Evolutionary conservation across 257 asterid genomes (phyloP), one percentile per base, ranked within the genome.

Genomic region (Jacaranda copaia): DNA sequence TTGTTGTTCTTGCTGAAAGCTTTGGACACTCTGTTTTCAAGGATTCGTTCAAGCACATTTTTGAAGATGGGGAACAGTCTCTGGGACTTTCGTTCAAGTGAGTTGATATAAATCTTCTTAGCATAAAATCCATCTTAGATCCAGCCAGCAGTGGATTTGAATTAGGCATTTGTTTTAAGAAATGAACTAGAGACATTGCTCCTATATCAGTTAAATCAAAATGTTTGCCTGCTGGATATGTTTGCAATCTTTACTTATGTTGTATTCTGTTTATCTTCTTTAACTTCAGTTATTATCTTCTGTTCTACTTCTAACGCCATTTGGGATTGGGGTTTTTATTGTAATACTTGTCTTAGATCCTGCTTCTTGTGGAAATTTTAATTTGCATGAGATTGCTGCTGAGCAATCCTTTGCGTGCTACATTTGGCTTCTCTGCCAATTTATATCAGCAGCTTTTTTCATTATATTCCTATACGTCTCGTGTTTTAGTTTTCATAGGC

Each of bases 21-120:
- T 95, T 95, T 86, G 98, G 97, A 72, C 99, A 95, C 88, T 87
- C 99, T 62, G 99, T 95, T 74, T 95, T 95, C 84, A 95, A 93
- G 89, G 97, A 91, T 84, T 91, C 99, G 11, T 95, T 95, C 81
- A 95, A 81, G 85, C 93, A 86, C 32, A 81, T 93, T 77, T 93
- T 91, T 74, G 98, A 95, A 76, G 89, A 80, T 55, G 97, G 98
- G 15, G 99, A 91, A 83, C 97, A 88, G 81, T 93, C 98, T 45
- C 92, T 95, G 79, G 98, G 98, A 70, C 97, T 95, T 59, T 86
- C 98, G 53, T 93, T 84, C 90, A 93, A 95, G 99, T 95, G 81
- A 89, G 97, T 86, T 78, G 58, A 52, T 42, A 19, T 14, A 49
- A 57, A 76, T 20, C 55, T 71, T 42, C 32, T 57, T 25, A n/a